Conservation (phyloP, 495 filamentous ascomycete species). For the Rostrohypoxylon terebratum region DNA sequence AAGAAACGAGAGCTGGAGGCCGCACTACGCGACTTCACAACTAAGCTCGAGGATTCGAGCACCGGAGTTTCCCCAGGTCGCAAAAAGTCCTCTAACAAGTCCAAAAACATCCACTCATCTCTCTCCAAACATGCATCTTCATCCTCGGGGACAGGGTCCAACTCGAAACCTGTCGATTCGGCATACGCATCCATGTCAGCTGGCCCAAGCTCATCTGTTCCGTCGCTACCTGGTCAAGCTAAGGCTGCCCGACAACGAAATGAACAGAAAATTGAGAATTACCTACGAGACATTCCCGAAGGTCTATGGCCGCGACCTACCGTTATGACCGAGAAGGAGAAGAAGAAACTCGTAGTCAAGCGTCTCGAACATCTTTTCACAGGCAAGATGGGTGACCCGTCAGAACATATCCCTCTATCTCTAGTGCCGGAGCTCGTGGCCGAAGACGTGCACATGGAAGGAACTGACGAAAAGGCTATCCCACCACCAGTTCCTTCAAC, state of each 20-base stretch:
- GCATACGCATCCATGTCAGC: constrained; percentile 79
- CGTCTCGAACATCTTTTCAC: constrained; percentile 82
- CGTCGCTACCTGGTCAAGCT: constrained; percentile 46
- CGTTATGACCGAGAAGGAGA: constrained; percentile 71
- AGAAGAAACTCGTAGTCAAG: constrained; percentile 76
- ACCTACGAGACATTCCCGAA: constrained; percentile 70
- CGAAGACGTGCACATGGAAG: constrained; percentile 67
- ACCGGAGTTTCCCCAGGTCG: constrained; percentile 51
- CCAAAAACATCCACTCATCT: constrained; percentile 51
- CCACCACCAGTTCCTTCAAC: neutral
- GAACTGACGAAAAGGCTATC: constrained; percentile 45
- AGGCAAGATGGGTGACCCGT: constrained; percentile 66
- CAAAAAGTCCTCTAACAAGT: constrained; percentile 49
- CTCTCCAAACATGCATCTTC: constrained; percentile 61
- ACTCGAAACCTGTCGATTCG: constrained; percentile 71
- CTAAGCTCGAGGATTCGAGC: constrained; percentile 61
- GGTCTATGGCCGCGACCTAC: constrained; percentile 65
- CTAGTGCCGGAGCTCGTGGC: constrained; percentile 62
- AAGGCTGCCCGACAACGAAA: constrained; percentile 46
- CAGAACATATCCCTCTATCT: constrained; percentile 37
- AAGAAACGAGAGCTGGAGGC: constrained; percentile 81
- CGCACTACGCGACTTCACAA: constrained; percentile 73
- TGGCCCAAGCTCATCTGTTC: constrained; percentile 57
- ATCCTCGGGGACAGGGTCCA: constrained; percentile 65
- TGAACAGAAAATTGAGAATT: constrained; percentile 68